Percentiles rank a stretch among this genome's conserved stretches.
phyloP scores from a whole-genome alignment of 1,139 yeast genomes.

The Pichia sp. region DNA sequence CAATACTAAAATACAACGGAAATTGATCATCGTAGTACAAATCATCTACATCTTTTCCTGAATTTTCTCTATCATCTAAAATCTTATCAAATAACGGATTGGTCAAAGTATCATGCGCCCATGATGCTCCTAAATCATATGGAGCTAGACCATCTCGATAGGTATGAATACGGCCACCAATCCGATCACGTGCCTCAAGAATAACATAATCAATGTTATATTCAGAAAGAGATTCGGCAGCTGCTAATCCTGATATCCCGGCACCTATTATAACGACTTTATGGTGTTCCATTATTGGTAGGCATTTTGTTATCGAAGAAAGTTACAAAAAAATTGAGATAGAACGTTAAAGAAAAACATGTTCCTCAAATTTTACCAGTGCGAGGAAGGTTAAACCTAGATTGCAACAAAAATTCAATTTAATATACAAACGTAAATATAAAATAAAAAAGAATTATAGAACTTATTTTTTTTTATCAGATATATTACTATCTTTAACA shows the following conservation, averaged over 20 bases:
- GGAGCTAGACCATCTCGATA: slow-evolving; percentile 24
- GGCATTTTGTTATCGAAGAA: too few relatives aligned
- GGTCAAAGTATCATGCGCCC: slow-evolving; percentile 79
- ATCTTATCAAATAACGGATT: slow-evolving; percentile 62
- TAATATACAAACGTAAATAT: not conserved
- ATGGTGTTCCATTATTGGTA: slow-evolving; percentile 11
- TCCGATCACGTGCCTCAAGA: slow-evolving; percentile 51
- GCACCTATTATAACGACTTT: slow-evolving; percentile 62
- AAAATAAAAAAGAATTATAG: not conserved
- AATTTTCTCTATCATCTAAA: slow-evolving; percentile 19
- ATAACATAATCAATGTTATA: slow-evolving; percentile 40
- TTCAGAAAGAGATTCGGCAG: slow-evolving; percentile 54
- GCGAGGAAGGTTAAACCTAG: too few relatives aligned
- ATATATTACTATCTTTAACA: slow-evolving; percentile 34
- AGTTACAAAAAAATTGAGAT: too few relatives aligned
- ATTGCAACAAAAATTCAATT: too few relatives aligned
- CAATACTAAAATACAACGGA: slow-evolving; percentile 29
- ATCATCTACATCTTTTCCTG: slow-evolving; percentile 24
- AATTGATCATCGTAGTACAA: slow-evolving; percentile 45
- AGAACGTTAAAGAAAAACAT: too few relatives aligned
- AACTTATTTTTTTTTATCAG: slow-evolving; percentile 3
- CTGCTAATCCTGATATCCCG: slow-evolving; percentile 76
- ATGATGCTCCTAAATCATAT: slow-evolving; percentile 80
- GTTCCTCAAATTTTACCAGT: too few relatives aligned
- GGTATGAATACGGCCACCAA: slow-evolving; percentile 57